A percentile compares a stretch with the other conserved stretches of the same genome.
Conservation (phyloP, 1,284 basidiomycete species). For the Schizophyllum amplum region DNA sequence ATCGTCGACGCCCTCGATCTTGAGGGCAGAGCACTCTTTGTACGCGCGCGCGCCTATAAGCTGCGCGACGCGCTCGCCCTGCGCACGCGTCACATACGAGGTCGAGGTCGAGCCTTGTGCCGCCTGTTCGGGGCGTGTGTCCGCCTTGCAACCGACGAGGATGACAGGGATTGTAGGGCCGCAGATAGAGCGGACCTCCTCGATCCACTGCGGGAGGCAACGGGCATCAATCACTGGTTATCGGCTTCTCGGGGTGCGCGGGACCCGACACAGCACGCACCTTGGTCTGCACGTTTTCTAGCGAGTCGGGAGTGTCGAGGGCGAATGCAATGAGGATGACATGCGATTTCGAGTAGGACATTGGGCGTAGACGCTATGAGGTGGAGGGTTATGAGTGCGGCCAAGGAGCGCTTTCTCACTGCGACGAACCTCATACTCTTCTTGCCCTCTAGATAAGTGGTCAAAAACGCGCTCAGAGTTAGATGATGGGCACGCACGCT, state of each 20-base stretch:
- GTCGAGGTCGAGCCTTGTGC: constrained; percentile 28
- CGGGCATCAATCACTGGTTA: too few relatives aligned
- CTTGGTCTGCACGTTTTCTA: constrained; percentile 94
- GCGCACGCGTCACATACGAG: constrained; percentile 57
- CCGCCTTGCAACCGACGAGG: constrained; percentile 82
- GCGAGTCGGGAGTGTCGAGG: constrained; percentile 92
- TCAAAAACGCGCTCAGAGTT: constrained; percentile 13
- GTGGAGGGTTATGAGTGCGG: constrained; percentile 5
- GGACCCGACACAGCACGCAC: constrained; percentile 29
- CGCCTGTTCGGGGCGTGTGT: constrained; percentile 57
- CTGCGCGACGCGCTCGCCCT: constrained; percentile 73
- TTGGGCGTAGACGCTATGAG: constrained; percentile 76
- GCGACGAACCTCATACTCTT: constrained; percentile 79
- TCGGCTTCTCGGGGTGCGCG: neutral
- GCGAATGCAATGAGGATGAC: constrained; percentile 97
- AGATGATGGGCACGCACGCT: constrained; percentile 54
- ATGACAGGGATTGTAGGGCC: constrained; percentile 77
- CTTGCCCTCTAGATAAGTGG: constrained; percentile 61
- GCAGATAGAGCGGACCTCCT: constrained; percentile 90
- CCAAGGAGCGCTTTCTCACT: too few relatives aligned
- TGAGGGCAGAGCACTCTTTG: constrained; percentile 88
- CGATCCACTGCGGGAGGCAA: constrained; percentile 72
- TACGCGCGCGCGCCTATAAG: constrained; percentile 85
- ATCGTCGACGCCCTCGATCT: constrained; percentile 90
- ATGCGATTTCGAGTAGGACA: constrained; percentile 97